phyloP scores from a whole-genome alignment of 208 protist species.

The Trypanosoma congolense region DNA sequence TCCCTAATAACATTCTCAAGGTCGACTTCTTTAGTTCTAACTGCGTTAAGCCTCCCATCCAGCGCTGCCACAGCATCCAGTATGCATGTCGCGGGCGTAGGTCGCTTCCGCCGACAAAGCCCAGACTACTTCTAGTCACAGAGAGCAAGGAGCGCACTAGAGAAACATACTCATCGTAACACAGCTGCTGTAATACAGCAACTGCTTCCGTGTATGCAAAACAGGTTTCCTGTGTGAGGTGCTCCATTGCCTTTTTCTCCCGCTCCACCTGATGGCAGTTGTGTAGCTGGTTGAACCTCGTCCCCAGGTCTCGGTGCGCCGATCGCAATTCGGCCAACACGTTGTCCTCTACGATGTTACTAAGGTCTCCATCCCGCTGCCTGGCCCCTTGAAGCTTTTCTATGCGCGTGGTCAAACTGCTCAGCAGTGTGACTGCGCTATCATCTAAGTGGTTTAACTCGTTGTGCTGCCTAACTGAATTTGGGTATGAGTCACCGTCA shows the following conservation, averaged over 20 bases:
- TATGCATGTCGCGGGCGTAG: slow-evolving; percentile 48
- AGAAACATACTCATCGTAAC: slow-evolving; percentile 50
- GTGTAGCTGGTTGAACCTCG: slow-evolving; percentile 27
- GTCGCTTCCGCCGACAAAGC: slow-evolving; percentile 6
- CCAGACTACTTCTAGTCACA: slow-evolving; percentile 33
- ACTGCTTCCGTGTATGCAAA: slow-evolving; percentile 30
- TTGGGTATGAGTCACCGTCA: slow-evolving; percentile 2
- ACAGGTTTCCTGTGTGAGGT: slow-evolving; percentile 23
- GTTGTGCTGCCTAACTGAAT: not conserved
- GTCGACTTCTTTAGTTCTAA: slow-evolving; percentile 32
- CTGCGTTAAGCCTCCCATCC: slow-evolving; percentile 43
- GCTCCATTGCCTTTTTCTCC: slow-evolving; percentile 33
- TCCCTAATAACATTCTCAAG: slow-evolving; percentile 54
- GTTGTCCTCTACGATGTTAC: slow-evolving; percentile 2
- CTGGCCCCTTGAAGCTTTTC: not conserved
- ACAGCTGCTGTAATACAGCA: slow-evolving; percentile 25
- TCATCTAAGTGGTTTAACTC: not conserved
- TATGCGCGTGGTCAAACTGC: not conserved
- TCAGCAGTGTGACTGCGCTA: not conserved
- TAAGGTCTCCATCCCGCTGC: not conserved
- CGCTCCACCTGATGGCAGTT: slow-evolving; percentile 31
- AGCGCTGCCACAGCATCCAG: slow-evolving; percentile 47
- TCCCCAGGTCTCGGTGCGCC: slow-evolving; percentile 11
- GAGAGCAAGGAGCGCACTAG: slow-evolving; percentile 39
- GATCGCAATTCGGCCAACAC: slow-evolving; percentile 20